Conservation (phyloP, 2,329 filamentous ascomycete species). For the Microcyclospora pomicola region DNA sequence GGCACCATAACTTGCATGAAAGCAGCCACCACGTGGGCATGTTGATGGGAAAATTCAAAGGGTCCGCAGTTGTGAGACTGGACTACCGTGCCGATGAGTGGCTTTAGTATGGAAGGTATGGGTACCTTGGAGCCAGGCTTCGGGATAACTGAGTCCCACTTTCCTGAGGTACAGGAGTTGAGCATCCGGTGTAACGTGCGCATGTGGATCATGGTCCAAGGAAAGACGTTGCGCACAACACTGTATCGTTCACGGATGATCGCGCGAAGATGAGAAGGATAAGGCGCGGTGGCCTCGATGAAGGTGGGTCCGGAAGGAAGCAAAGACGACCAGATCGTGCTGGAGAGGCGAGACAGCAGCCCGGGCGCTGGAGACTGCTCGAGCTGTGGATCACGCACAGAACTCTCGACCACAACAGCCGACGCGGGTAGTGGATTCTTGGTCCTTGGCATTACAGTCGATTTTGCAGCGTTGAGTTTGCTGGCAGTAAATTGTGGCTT, state of each 20-base stretch:
- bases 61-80: conserved; percentile 9
- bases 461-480: neutral
- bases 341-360: conserved; percentile 14
- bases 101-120: conserved; percentile 10
- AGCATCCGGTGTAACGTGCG: conserved; percentile 25
- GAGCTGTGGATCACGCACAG: no score
- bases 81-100: conserved; percentile 7
- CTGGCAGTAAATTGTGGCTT: conserved; percentile 13
- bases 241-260: conserved; percentile 22
- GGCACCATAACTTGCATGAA: conserved; percentile 20
- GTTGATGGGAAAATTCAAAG: conserved; percentile 13
- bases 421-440: neutral
- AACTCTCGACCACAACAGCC: neutral
- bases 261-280: conserved; percentile 12
- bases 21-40: conserved; percentile 18
- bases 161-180: conserved; percentile 16
- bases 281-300: conserved; percentile 7
- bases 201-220: conserved; percentile 24
- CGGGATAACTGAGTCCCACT: conserved; percentile 18
- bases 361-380: neutral
- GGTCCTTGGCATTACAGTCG: neutral
- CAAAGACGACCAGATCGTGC: conserved; percentile 18
- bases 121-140: conserved; percentile 4
- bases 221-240: conserved; percentile 17
- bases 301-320: conserved; percentile 10